A percentile compares a stretch with the other conserved stretches of the same genome.
Conservation (phyloP, 345 rosid species). For the Murraya paniculata region DNA sequence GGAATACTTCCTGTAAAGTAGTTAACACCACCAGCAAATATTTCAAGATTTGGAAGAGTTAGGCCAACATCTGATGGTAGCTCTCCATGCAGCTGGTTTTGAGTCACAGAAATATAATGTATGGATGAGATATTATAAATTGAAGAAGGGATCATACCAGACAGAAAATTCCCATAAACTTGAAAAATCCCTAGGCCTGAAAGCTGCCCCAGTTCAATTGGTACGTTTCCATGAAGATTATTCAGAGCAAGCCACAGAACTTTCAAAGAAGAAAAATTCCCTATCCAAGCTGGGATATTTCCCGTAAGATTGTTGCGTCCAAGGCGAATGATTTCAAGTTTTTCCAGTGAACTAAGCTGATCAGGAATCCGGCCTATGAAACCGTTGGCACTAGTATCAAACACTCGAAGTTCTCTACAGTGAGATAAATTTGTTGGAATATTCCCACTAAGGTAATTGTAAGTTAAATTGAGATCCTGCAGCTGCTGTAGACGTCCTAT, state of each 20-base stretch:
- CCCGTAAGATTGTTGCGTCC: conserved; percentile 4
- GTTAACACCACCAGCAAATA: not conserved
- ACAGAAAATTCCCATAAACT: conserved; percentile 9
- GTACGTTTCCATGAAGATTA: conserved; percentile 16
- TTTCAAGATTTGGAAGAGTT: conserved; percentile 16
- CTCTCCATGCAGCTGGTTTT: conserved; percentile 14
- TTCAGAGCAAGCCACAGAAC: not conserved
- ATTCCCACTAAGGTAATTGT: conserved; percentile 2
- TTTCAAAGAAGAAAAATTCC: conserved; percentile 14
- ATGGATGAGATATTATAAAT: conserved; percentile 19
- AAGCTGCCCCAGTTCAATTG: conserved; percentile 7
- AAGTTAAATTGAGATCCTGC: not conserved
- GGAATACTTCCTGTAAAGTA: conserved; percentile 7
- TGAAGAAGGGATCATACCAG: conserved; percentile 16
- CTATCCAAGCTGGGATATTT: conserved; percentile 21
- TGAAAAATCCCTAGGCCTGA: not conserved
- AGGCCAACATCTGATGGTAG: conserved; percentile 16
- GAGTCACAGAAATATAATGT: not conserved
- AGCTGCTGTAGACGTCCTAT: conserved; percentile 12
- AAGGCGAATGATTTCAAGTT: not conserved
- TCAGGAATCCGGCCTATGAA: conserved; percentile 1
- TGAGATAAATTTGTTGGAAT: conserved; percentile 1
- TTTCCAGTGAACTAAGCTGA: not conserved
- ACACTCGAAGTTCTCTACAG: not conserved
- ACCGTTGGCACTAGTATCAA: conserved; percentile 3